Conservation (phyloP, 2,329 filamentous ascomycete species). For the Aspergillus ochraceoroseus region DNA sequence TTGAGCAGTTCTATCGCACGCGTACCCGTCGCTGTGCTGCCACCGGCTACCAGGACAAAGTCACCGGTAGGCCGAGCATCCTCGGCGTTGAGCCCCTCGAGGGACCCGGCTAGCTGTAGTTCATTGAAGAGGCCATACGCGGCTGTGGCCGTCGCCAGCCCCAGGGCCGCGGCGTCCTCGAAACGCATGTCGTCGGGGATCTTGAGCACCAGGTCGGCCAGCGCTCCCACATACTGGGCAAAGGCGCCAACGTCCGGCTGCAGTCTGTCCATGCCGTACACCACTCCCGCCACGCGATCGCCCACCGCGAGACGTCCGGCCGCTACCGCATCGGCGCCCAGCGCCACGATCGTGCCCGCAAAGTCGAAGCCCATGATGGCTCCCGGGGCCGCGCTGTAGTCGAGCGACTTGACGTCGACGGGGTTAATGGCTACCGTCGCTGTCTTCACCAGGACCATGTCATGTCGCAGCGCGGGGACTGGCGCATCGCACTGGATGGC, state of each 20-base stretch:
- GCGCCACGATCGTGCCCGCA: slow-evolving; percentile 11
- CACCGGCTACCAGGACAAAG: no score
- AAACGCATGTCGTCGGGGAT: no score
- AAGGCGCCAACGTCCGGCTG: no score
- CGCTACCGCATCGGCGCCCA: slow-evolving; percentile 4
- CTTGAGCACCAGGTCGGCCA: no score
- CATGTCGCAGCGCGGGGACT: slow-evolving; percentile 3
- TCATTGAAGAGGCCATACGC: slow-evolving; percentile 33
- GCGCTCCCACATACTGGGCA: no score
- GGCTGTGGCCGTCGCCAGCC: slow-evolving; percentile 28
- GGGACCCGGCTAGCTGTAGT: no score
- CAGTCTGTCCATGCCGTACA: slow-evolving; percentile 30
- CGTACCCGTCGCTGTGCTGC: no score
- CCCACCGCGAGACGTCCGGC: slow-evolving; percentile 21
- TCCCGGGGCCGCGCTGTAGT: slow-evolving; percentile 6
- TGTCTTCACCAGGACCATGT: slow-evolving; percentile 9
- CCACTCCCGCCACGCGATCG: slow-evolving; percentile 35
- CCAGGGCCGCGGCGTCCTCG: no score
- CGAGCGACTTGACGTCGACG: slow-evolving; percentile 14
- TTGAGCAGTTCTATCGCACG: no score
- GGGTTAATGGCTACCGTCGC: slow-evolving; percentile 15
- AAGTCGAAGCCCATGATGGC: slow-evolving; percentile 15
- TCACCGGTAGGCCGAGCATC: no score
- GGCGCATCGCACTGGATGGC: slow-evolving; percentile 11
- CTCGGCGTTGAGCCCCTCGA: no score